Base-by-base conservation (phyloP, 2,329 filamentous ascomycete species). In the Sordariomycetes sp. region DNA sequence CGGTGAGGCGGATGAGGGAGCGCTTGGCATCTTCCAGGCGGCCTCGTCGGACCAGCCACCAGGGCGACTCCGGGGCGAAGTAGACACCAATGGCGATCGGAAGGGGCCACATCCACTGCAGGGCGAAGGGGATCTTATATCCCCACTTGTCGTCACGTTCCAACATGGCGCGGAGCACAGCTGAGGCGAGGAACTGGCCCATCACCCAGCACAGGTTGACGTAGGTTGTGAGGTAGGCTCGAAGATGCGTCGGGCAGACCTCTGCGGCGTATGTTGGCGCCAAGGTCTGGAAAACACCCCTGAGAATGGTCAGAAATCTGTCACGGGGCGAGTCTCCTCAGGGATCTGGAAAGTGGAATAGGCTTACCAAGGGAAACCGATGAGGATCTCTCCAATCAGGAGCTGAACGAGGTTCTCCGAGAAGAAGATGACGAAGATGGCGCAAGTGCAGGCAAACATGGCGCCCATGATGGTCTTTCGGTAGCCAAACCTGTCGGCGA, bases 121-220 rank as follows among this genome's bases (percentile, higher is more conserved):
- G 46, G 12, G 54, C 67, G 39, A 68, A 72, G 1, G 68, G 67
- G 24, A 64, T 68, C 3, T 58, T 58, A 42, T 70, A 72, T 1
- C 64, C 60, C 64, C 66, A 70, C 31, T 69, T 41, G 17, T 64
- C 59, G 1, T 47, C 40, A 2, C 57, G 49, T 16, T 46, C 39
- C 8, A 64, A 47, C 5, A 68, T 59, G 5, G 52, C 58, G 23
- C 60, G 59, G 39, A 67, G 61, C 10, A 72, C 65, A 0, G 62
- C 66, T 1, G 63, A 60, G 1, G 61, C 60, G 30, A 70, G 58
- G 41, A 75, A 60, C 39, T 75, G 69, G 1, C 71, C 71, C 31
- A 73, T 66, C 4, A 70, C 66, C 65, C 69, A 75, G 42, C 70
- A 74, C 50, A 74, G 60, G 41, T 75, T 75, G 45, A 69, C 67